Conservation (phyloP, 2,329 filamentous ascomycete species). For the Ampelomyces quisqualis region DNA sequence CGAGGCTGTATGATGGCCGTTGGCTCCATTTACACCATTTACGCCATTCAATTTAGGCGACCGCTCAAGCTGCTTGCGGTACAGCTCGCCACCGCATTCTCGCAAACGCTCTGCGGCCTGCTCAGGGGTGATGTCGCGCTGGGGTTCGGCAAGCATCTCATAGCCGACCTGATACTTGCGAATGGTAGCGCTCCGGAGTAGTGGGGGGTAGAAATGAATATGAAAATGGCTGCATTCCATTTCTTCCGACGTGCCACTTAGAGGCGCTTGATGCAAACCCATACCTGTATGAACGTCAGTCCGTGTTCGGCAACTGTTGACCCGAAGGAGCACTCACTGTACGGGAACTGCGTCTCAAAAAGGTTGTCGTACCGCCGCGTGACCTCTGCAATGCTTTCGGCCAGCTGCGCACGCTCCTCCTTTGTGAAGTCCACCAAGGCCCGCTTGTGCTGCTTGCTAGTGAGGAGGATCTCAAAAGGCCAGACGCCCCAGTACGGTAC, state of each 20-base stretch:
- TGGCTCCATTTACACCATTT: slow-evolving; percentile 17
- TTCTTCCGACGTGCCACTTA: slow-evolving; percentile 78
- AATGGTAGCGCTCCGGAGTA: slow-evolving; percentile 88
- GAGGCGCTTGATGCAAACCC: slow-evolving; percentile 91
- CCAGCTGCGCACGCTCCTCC: slow-evolving; percentile 70
- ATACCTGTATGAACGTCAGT: slow-evolving; percentile 59
- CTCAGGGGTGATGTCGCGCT: slow-evolving; percentile 95
- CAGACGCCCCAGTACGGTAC: slow-evolving; percentile 98
- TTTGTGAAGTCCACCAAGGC: slow-evolving; percentile 78
- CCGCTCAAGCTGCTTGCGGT: slow-evolving; percentile 61
- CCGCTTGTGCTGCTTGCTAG: slow-evolving; percentile 80
- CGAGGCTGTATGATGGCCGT: slow-evolving; percentile 18
- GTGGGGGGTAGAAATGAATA: slow-evolving; percentile 95
- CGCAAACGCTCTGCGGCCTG: slow-evolving; percentile 81
- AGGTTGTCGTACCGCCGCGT: slow-evolving; percentile 93
- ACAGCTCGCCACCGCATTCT: slow-evolving; percentile 76
- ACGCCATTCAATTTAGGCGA: slow-evolving; percentile 16
- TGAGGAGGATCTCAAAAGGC: slow-evolving; percentile 93
- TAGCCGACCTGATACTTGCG: slow-evolving; percentile 96
- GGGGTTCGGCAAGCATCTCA: slow-evolving; percentile 95
- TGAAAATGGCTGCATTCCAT: slow-evolving; percentile 88
- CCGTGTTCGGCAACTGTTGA: not conserved
- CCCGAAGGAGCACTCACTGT: slow-evolving; percentile 61
- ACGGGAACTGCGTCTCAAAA: slow-evolving; percentile 95
- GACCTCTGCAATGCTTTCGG: slow-evolving; percentile 83